Evolutionary conservation across 2,329 filamentous ascomycete genomes (phyloP).

Genomic region (Fusarium lyarnte): DNA sequence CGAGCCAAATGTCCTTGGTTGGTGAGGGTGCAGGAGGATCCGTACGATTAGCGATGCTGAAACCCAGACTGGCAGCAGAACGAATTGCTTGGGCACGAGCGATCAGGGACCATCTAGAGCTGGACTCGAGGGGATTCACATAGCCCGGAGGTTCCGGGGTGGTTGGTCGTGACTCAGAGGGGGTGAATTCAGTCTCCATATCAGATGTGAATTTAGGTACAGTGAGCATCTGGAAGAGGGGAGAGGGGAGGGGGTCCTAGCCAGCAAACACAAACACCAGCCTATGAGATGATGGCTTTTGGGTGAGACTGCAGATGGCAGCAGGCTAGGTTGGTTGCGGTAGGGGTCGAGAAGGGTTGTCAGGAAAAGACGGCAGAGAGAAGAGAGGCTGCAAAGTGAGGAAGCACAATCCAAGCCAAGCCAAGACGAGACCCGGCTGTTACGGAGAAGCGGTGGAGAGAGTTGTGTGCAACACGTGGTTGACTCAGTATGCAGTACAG

Average conservation of each 20-base stretch:
- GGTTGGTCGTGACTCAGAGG: conserved; percentile 44
- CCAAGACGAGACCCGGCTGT: conserved; percentile 26
- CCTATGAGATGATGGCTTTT: conserved; percentile 11
- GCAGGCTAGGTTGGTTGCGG: conserved; percentile 2
- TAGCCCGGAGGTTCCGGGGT: conserved; percentile 51
- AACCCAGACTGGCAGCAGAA: conserved; percentile 56
- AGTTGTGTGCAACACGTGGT: conserved; percentile 37
- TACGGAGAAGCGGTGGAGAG: conserved; percentile 31
- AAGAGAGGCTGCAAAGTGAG: conserved; percentile 7
- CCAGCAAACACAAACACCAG: not conserved
- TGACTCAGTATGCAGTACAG: conserved; percentile 27
- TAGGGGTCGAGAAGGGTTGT: conserved; percentile 7
- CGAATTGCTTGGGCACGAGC: conserved; percentile 56
- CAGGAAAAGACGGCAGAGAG: not conserved
- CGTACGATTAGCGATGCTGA: conserved; percentile 54
- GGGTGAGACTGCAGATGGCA: conserved; percentile 18
- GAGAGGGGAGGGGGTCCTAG: conserved; percentile 18
- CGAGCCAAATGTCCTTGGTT: conserved; percentile 53
- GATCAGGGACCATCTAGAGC: conserved; percentile 55
- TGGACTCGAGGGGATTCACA: conserved; percentile 55
- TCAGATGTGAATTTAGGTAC: not conserved
- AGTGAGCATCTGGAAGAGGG: not conserved
- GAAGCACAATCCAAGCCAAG: conserved; percentile 11
- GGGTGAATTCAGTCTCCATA: conserved; percentile 44
- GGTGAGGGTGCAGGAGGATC: conserved; percentile 52